These are phyloP conservation scores for Pachyrhizus erosus DNA, from an alignment of 306 rosid genomes.

Conservation along the genomic window DNA sequence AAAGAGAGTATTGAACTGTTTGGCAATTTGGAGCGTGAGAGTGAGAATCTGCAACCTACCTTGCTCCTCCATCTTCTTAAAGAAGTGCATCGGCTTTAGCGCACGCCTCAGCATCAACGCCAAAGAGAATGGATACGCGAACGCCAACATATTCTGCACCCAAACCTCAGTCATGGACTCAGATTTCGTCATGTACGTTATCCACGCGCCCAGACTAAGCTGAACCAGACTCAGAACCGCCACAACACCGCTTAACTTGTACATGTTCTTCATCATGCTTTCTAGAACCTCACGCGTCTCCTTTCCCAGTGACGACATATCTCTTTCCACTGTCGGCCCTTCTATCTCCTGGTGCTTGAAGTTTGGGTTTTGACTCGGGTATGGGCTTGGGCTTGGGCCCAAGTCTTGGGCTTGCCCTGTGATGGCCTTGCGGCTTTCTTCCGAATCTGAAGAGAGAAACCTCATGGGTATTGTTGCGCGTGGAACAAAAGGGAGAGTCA, in stretches of 20 bases:
- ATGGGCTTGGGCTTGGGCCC: constrained; percentile 37
- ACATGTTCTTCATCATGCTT: constrained; percentile 64
- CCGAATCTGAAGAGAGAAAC: constrained; percentile 58
- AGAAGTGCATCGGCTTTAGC: constrained; percentile 54
- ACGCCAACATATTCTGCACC: constrained; percentile 70
- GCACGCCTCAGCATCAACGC: constrained; percentile 77
- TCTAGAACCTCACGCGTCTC: constrained; percentile 73
- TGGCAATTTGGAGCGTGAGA: constrained; percentile 63
- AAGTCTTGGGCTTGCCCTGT: neutral
- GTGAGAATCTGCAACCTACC: constrained; percentile 56
- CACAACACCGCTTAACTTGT: constrained; percentile 58
- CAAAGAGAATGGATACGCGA: constrained; percentile 73
- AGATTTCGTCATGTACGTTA: constrained; percentile 50
- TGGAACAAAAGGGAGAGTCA: neutral
- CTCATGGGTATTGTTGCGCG: constrained; percentile 33
- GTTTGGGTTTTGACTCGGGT: constrained; percentile 65
- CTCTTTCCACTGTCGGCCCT: constrained; percentile 93
- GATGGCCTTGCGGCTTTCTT: constrained; percentile 38
- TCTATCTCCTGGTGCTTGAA: constrained; percentile 96
- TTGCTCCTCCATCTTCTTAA: constrained; percentile 52
- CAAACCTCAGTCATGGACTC: constrained; percentile 58
- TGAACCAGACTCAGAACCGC: constrained; percentile 70
- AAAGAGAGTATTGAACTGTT: constrained; percentile 67
- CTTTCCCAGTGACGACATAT: constrained; percentile 64
- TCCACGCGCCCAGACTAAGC: constrained; percentile 82